Conservation (phyloP, 495 filamentous ascomycete species). For the Podospora anserina region DNA sequence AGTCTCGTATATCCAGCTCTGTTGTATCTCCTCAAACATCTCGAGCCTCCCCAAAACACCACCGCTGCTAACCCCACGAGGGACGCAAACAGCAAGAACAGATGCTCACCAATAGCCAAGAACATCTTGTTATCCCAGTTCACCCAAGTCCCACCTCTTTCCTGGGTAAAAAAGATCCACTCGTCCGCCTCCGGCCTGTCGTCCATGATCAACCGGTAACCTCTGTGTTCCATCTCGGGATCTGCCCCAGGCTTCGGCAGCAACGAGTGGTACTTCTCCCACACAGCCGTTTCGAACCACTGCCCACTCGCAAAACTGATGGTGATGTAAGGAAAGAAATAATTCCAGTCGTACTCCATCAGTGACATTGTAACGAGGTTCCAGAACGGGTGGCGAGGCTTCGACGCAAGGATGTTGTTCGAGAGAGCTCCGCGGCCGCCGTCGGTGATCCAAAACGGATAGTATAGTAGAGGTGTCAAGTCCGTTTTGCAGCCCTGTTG, state of each 20-base stretch:
- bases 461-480: conserved; percentile 75
- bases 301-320: conserved; percentile 88
- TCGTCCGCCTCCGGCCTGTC: conserved; percentile 34
- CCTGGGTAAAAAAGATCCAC: conserved; percentile 44
- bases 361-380: conserved; percentile 66
- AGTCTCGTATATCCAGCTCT: neutral
- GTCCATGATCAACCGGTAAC: conserved; percentile 45
- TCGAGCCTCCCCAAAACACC: conserved; percentile 13
- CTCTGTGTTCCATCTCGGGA: conserved; percentile 20
- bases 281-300: conserved; percentile 78
- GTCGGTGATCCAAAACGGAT: conserved; percentile 77
- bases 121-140: conserved; percentile 42
- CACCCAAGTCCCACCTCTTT: conserved; percentile 43
- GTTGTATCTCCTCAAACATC: conserved; percentile 12
- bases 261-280: conserved; percentile 63
- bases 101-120: conserved; percentile 36
- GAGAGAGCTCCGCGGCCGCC: conserved; percentile 81
- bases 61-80: conserved; percentile 9
- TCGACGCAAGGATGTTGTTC: conserved; percentile 83
- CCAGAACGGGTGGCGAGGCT: conserved; percentile 83
- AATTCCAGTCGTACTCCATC: conserved; percentile 68
- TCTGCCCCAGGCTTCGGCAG: conserved; percentile 18
- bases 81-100: conserved; percentile 39
- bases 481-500: conserved; percentile 73
- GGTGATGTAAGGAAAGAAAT: conserved; percentile 80